A percentile compares a stretch with the other conserved stretches of the same genome.
Conservation (phyloP, 177 flowering plant genomes). For the Vitis hybrid region DNA sequence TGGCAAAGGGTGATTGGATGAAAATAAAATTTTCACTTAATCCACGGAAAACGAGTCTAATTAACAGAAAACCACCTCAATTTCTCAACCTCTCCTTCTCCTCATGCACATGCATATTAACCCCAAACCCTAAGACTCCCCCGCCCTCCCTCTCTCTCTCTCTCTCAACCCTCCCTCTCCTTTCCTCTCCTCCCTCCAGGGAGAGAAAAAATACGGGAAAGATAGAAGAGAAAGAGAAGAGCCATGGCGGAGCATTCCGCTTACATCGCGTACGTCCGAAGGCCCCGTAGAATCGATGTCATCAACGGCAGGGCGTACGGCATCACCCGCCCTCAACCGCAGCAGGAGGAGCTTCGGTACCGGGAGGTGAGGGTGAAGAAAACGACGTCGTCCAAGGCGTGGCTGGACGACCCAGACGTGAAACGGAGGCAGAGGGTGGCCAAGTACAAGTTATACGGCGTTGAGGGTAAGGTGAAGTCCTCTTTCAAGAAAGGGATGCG, state of each 20-base stretch:
- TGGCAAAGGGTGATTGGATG: no score
- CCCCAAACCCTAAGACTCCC: neutral
- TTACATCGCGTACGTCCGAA: constrained; percentile 8
- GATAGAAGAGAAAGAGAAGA: constrained; percentile 12
- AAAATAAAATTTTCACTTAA: no score
- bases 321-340: constrained; percentile 12
- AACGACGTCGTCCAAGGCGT: constrained; percentile 2
- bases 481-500: constrained; percentile 40
- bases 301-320: constrained; percentile 22
- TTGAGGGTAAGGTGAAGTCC: constrained; percentile 44
- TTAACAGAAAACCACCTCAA: neutral
- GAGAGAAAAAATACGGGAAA: neutral
- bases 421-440: constrained; percentile 47
- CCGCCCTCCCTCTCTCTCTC: neutral
- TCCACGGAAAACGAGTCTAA: no score
- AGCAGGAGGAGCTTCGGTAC: neutral
- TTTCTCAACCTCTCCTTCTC: neutral
- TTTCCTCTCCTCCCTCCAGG: neutral
- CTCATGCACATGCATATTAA: neutral
- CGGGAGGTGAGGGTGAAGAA: neutral
- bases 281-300: constrained; percentile 21
- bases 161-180: neutral
- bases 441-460: constrained; percentile 38
- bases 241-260: neutral
- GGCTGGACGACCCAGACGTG: constrained; percentile 36